These are phyloP conservation scores for Coprinopsis marcescibilis DNA, from an alignment of 768 basidiomycete species.

Conservation along the genomic window DNA sequence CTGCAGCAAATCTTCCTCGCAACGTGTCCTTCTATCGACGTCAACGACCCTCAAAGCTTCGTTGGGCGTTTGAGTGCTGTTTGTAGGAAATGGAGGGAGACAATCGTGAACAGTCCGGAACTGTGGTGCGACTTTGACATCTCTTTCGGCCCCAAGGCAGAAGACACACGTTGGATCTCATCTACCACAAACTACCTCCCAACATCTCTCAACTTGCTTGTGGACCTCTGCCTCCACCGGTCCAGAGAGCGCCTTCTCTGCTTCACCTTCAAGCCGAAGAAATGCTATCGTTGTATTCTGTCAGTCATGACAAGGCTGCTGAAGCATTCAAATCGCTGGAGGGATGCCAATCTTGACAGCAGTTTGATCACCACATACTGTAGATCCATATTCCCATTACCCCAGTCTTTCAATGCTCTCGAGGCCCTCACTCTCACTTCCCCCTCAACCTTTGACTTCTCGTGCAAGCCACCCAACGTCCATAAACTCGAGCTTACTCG, in stretches of 20 bases:
- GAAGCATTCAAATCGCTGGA: constrained; percentile 1
- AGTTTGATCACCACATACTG: background rate
- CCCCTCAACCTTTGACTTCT: background rate
- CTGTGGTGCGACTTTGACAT: constrained; percentile 2
- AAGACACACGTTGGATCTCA: background rate
- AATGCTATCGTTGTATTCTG: background rate
- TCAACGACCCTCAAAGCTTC: background rate
- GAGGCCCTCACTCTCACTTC: background rate
- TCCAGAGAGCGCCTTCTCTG: background rate
- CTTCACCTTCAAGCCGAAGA: background rate
- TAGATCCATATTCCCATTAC: background rate
- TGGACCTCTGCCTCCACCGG: background rate
- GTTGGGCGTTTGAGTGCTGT: background rate
- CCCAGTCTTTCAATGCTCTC: background rate
- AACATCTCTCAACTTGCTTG: background rate
- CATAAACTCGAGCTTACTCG: background rate
- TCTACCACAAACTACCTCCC: constrained; percentile 1
- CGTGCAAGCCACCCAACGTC: background rate
- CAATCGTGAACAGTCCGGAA: background rate
- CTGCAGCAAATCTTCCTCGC: background rate
- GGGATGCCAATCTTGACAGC: background rate
- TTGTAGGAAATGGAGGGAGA: background rate
- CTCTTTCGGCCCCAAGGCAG: background rate
- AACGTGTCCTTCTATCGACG: background rate
- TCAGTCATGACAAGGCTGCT: constrained; percentile 1